Conservation (phyloP, 352 stramenopile genomes). For the Phytophthora constricta region DNA sequence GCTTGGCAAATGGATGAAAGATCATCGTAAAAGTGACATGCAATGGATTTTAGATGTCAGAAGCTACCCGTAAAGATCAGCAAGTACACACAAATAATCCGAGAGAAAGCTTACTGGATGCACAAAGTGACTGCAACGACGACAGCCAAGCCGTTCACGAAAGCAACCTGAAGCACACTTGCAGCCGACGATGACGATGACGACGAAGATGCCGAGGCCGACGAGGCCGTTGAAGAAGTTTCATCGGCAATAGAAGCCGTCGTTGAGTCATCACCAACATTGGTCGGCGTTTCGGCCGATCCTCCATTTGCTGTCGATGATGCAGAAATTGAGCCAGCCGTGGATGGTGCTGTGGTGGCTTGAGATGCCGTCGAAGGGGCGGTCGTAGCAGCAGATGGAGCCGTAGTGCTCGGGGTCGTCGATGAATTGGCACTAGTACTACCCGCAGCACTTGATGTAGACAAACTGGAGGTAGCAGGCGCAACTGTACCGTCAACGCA, state of each 20-base stretch:
- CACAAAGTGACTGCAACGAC: conserved; percentile 33
- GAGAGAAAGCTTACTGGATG: conserved; percentile 35
- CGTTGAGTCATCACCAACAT: conserved; percentile 27
- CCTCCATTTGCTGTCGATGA: conserved; percentile 42
- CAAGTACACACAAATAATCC: conserved; percentile 13
- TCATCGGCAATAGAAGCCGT: conserved; percentile 15
- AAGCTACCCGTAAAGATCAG: conserved; percentile 7
- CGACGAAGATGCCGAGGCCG: conserved; percentile 23
- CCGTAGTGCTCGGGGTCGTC: conserved; percentile 11
- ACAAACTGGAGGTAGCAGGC: conserved; percentile 10
- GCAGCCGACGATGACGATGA: conserved; percentile 29
- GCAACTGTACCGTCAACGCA: conserved; percentile 40
- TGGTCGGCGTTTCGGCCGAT: conserved; percentile 24
- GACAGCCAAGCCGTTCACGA: conserved; percentile 30
- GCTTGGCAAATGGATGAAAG: too few species aligned
- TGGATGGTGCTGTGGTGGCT: conserved; percentile 7
- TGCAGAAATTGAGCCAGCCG: conserved; percentile 30
- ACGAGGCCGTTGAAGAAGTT: conserved; percentile 16
- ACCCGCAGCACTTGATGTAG: conserved; percentile 1
- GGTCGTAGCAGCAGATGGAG: conserved; percentile 9
- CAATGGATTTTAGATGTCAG: conserved; percentile 34
- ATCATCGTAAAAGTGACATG: too few species aligned
- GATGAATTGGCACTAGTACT: conserved; percentile 8
- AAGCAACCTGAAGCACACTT: conserved; percentile 17
- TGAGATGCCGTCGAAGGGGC: conserved; percentile 11